phyloP scores from a whole-genome alignment of 1,139 yeast species.

The Suhomyces anneliseae region DNA sequence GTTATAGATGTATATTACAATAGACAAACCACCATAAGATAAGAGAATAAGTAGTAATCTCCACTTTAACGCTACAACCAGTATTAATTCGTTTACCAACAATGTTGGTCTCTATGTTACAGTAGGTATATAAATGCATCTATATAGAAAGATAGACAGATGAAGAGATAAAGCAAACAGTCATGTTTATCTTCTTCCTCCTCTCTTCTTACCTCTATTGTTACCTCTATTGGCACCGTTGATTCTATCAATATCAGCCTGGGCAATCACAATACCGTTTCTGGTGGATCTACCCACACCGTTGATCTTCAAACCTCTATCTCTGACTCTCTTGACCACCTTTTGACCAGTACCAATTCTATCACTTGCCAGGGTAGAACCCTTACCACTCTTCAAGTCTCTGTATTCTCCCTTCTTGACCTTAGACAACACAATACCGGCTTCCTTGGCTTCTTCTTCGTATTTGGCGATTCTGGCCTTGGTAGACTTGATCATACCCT shows the following conservation, averaged over 20 bases:
- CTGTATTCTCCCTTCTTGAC: constrained; percentile 65
- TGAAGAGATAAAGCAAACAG: too few species aligned
- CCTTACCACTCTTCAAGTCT: constrained; percentile 54
- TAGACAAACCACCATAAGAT: background rate
- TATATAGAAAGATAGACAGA: too few species aligned
- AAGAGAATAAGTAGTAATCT: background rate
- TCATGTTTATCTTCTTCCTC: background rate
- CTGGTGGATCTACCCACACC: constrained; percentile 77
- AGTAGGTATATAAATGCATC: too few species aligned
- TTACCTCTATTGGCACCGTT: constrained; percentile 19
- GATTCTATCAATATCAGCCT: constrained; percentile 61
- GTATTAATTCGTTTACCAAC: too few species aligned
- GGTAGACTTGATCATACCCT: constrained; percentile 71
- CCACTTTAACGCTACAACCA: too few species aligned
- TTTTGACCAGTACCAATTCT: constrained; percentile 56
- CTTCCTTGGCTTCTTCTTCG: constrained; percentile 80
- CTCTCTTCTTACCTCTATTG: constrained; percentile 10
- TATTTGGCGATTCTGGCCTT: constrained; percentile 51
- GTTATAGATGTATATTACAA: too few species aligned
- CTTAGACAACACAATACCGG: constrained; percentile 78
- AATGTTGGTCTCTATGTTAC: background rate
- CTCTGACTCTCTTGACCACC: constrained; percentile 45
- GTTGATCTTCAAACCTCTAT: constrained; percentile 77
- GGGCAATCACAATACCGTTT: constrained; percentile 77
- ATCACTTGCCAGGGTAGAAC: constrained; percentile 51